Percentiles rank a stretch among this genome's conserved stretches.
These are phyloP conservation scores for Cucumis sativus DNA, from an alignment of 306 rosid genomes.

Conservation along the genomic window DNA sequence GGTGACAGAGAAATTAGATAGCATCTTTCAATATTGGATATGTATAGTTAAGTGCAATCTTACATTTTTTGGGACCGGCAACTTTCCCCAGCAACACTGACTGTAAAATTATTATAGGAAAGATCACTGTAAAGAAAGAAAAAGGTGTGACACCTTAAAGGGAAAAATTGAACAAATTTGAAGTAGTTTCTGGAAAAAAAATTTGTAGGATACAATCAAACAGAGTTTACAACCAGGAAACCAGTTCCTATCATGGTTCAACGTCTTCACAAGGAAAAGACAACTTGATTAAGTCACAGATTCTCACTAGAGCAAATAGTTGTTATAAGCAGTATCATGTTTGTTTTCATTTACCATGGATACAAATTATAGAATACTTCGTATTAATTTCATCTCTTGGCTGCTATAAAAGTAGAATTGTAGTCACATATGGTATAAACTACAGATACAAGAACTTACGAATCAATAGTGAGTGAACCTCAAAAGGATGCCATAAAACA, in stretches of 20 bases:
- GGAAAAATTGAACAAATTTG: neutral
- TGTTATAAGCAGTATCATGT: neutral
- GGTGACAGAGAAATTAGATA: neutral
- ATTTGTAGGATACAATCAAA: neutral
- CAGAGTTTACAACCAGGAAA: neutral
- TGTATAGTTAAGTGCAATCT: slow-evolving; percentile 17
- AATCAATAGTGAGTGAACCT: neutral
- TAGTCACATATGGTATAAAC: neutral
- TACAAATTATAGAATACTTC: neutral
- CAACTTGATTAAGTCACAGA: neutral
- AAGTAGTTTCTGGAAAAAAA: neutral
- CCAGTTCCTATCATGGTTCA: neutral
- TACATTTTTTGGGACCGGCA: slow-evolving; percentile 39
- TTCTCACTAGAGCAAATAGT: neutral
- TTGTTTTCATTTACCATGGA: neutral
- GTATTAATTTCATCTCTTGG: neutral
- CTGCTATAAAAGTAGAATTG: neutral
- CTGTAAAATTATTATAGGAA: slow-evolving; percentile 39
- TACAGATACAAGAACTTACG: neutral
- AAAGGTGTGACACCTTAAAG: neutral
- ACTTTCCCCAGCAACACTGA: slow-evolving; percentile 16
- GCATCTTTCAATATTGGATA: neutral
- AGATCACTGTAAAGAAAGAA: slow-evolving; percentile 27
- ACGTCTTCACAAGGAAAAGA: neutral
- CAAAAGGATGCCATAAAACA: neutral